phyloP scores from a whole-genome alignment of 768 basidiomycete genomes.

The Infundibulicybe gibba region DNA sequence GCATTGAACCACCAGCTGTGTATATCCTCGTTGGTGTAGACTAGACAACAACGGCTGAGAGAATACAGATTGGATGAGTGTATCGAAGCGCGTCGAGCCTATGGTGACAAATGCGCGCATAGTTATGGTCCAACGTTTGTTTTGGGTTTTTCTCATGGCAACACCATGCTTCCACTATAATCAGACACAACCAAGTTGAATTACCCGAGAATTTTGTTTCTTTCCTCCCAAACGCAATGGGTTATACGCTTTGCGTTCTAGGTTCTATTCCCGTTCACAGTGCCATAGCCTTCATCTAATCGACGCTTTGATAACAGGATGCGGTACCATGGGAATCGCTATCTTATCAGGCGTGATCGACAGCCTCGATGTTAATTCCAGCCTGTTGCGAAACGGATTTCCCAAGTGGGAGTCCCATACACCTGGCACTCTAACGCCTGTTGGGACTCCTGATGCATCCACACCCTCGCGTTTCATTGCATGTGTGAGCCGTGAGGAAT shows the following conservation, averaged over 20 bases:
- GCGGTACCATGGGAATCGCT: slow-evolving; percentile 98
- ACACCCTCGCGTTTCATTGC: slow-evolving; percentile 81
- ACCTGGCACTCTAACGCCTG: slow-evolving; percentile 73
- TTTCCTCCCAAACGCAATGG: slow-evolving; percentile 48
- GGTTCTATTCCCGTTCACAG: slow-evolving; percentile 36
- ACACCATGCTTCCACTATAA: neutral
- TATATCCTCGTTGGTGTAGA: slow-evolving; percentile 55
- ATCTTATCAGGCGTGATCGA: slow-evolving; percentile 89
- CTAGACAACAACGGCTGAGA: slow-evolving; percentile 53
- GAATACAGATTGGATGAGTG: slow-evolving; percentile 59
- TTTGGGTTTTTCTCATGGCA: slow-evolving; percentile 6
- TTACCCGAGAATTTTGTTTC: slow-evolving; percentile 1
- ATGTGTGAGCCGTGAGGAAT: slow-evolving; percentile 80
- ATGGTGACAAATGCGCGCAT: slow-evolving; percentile 77
- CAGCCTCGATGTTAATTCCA: slow-evolving; percentile 56
- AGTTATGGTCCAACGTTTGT: slow-evolving; percentile 8
- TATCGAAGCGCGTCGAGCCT: slow-evolving; percentile 85
- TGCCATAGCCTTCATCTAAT: slow-evolving; percentile 5
- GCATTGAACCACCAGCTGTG: slow-evolving; percentile 67
- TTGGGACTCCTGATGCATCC: slow-evolving; percentile 56
- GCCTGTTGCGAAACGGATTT: slow-evolving; percentile 12
- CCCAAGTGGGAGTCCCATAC: slow-evolving; percentile 44
- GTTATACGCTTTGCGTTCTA: slow-evolving; percentile 89
- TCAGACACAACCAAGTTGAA: slow-evolving; percentile 11
- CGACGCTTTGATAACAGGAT: slow-evolving; percentile 52